A percentile compares a stretch with the other conserved stretches of the same genome.
These are phyloP conservation scores for Clavispora fructus DNA, from an alignment of 805 yeast species.

Conservation along the genomic window DNA sequence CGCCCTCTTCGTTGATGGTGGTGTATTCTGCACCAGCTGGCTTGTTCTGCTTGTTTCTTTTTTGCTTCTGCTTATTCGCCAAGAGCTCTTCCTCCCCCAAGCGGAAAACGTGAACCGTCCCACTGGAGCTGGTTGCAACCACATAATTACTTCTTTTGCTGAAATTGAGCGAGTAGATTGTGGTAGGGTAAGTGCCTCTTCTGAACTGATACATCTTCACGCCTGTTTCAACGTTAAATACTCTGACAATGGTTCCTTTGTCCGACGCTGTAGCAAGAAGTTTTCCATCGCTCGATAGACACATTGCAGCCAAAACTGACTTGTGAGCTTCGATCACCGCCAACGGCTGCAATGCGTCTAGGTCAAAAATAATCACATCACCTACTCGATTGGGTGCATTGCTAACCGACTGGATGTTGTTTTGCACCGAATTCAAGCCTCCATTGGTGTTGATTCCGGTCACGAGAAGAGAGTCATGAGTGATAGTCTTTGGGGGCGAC, in stretches of 20 bases:
- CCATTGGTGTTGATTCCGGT: conserved; percentile 38
- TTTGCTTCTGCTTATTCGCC: conserved; percentile 31
- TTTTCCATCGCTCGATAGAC: conserved; percentile 70
- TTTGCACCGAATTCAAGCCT: conserved; percentile 34
- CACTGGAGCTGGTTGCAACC: conserved; percentile 83
- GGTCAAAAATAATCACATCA: conserved; percentile 75
- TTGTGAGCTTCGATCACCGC: conserved; percentile 86
- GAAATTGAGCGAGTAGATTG: conserved; percentile 71
- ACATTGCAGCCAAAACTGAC: conserved; percentile 61
- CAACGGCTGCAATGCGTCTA: conserved; percentile 65
- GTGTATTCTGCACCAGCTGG: conserved; percentile 14
- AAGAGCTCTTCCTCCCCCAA: conserved; percentile 50
- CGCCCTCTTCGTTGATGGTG: conserved; percentile 22
- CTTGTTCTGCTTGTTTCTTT: conserved; percentile 12
- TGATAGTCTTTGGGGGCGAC: conserved; percentile 59
- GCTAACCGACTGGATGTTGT: conserved; percentile 36
- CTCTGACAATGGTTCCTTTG: conserved; percentile 85
- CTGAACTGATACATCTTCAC: conserved; percentile 65
- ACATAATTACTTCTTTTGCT: conserved; percentile 64
- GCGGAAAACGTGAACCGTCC: conserved; percentile 88
- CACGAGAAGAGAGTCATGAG: conserved; percentile 38
- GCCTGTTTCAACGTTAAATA: conserved; percentile 67
- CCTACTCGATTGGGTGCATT: conserved; percentile 50
- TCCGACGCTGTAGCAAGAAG: conserved; percentile 83
- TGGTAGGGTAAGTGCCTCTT: conserved; percentile 82